Evolutionary conservation across 768 basidiomycete genomes (phyloP).

Genomic region (Calocera viscosa): DNA sequence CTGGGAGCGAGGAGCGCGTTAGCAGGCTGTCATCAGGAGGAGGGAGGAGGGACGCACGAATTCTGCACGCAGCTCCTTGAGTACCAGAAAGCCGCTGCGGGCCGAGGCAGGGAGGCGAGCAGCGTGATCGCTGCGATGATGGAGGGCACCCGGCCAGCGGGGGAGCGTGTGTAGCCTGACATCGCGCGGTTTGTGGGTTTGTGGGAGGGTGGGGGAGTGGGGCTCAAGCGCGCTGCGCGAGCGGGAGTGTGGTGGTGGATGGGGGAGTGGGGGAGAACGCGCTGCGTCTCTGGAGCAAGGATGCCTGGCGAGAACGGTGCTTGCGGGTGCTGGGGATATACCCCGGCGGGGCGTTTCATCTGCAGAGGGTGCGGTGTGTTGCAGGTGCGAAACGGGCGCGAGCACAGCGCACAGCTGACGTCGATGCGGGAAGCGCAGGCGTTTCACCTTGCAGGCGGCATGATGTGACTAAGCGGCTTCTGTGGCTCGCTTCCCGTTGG

Average conservation of each 20-base stretch:
- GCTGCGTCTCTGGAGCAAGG: background rate
- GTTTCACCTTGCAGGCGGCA: too few species aligned
- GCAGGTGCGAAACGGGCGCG: too few species aligned
- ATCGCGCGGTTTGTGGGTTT: background rate
- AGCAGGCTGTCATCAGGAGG: background rate
- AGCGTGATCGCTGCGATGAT: background rate
- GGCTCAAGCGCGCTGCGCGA: background rate
- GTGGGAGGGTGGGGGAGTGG: background rate
- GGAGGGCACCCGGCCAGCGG: background rate
- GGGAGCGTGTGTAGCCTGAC: background rate
- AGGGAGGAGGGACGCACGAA: background rate
- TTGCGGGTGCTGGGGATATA: background rate
- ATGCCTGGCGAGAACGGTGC: background rate
- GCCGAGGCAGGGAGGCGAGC: background rate
- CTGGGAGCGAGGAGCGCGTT: background rate
- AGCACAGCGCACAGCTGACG: too few species aligned
- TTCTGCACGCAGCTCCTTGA: background rate
- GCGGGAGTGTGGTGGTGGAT: background rate
- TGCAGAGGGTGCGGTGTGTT: too few species aligned
- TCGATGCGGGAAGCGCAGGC: too few species aligned
- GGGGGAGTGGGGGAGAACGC: background rate
- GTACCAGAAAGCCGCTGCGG: constrained; percentile 1
- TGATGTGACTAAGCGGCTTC: too few species aligned
- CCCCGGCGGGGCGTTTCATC: background rate
- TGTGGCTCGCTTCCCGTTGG: too few species aligned